Conservation (phyloP, 495 filamentous ascomycete genomes). For the Aspergillus wentii region DNA sequence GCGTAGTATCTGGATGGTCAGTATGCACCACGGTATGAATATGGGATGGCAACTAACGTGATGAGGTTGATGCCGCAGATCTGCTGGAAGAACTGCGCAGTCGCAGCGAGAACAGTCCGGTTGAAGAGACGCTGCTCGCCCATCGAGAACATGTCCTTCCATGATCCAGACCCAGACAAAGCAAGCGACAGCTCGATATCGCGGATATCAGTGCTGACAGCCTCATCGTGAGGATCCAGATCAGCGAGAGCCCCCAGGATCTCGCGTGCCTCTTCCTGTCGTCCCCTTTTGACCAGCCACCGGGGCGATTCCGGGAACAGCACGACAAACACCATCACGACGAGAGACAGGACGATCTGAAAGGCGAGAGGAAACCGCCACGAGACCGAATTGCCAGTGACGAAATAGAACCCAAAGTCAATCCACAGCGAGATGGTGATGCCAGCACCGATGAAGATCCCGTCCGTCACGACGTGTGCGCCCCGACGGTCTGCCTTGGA, state of each 20-base stretch:
- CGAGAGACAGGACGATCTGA: conserved; percentile 52
- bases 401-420: conserved; percentile 54
- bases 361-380: conserved; percentile 65
- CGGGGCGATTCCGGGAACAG: conserved; percentile 57
- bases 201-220: conserved; percentile 26
- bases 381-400: conserved; percentile 43
- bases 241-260: conserved; percentile 40
- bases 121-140: conserved; percentile 29
- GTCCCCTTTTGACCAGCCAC: conserved; percentile 52
- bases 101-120: conserved; percentile 24
- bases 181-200: conserved; percentile 38
- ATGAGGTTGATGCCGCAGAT: conserved; percentile 57
- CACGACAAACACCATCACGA: conserved; percentile 43
- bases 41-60: too few relatives aligned
- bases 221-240: conserved; percentile 14
- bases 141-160: conserved; percentile 27
- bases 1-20: too few relatives aligned
- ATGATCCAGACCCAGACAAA: conserved; percentile 21
- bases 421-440: conserved; percentile 65
- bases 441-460: conserved; percentile 60
- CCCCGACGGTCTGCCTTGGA: conserved; percentile 56
- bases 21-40: too few relatives aligned
- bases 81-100: conserved; percentile 37
- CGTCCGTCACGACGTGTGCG: conserved; percentile 61
- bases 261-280: conserved; percentile 46